Evolutionary conservation across 345 rosid genomes (phyloP), one percentile per base, ranked within the genome.

Genomic region (Populus alba): DNA sequence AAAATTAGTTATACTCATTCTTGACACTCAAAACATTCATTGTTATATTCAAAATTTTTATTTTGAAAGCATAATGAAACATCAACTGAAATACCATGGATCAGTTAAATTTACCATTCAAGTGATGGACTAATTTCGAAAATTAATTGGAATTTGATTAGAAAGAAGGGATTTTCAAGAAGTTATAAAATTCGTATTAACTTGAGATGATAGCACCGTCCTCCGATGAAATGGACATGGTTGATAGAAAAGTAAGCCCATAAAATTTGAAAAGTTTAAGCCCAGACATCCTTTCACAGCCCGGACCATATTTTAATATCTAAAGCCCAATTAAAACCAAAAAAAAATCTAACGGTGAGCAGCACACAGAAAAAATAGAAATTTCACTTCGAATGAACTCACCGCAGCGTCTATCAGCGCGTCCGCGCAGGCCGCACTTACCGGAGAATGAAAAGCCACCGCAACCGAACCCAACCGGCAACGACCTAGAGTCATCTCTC

Each of bases 401-500:
- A 3, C 70, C 37, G 23, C 76, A 78, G 63, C 75, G 63, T 25
- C 66, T 79, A 3, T 62, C 22, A 6, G 74, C 79, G 25, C 75
- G 66, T 47, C 15, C 38, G 20, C 71, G 29, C 39, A 71, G 11
- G 61, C 47, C 47, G 2, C 43, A 62, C 4, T 53, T 23, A 35
- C 35, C 43, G 82, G 82, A 61, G 75, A 12, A 39, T 43, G 80
- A 67, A 38, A 76, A 74, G 59, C 59, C 75, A 49, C 55, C 18
- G 20, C 81, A 74, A 35, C 22, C 78, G 20, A 72, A 63, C 33
- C 49, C 61, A 8, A 59, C 86, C 0, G 86, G 78, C 18, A 49
- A 49, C 55, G 55, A 49, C 55, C 81, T 95, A 25, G 97, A 92
- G 80, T 83, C 90, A 55, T 88, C 89, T 47, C 92, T 93, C 25